Conservation (phyloP, 177 flowering plant species). For the Tripterygium wilfordii region DNA sequence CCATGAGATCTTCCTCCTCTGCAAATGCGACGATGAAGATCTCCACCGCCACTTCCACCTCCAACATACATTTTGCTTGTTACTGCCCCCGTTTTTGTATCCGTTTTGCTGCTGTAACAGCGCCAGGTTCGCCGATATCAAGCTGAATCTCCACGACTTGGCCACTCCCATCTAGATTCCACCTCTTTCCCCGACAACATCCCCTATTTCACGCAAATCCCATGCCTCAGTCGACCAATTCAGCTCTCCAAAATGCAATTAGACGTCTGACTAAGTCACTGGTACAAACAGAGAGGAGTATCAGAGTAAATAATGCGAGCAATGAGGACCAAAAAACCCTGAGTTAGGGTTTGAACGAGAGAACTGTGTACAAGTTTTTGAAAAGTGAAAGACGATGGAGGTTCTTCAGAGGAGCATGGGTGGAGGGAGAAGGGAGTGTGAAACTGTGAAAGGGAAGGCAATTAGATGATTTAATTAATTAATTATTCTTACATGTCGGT, state of each 20-base stretch:
- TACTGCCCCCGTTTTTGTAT: neutral
- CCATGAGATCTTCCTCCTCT: constrained; percentile 42
- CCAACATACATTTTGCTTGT: constrained; percentile 17
- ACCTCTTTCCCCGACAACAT: constrained; percentile 1
- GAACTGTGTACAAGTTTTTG: too few species aligned
- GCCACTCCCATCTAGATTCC: constrained; percentile 18
- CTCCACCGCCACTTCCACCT: constrained; percentile 10
- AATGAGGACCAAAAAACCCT: neutral
- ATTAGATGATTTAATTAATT: too few species aligned
- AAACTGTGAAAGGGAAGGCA: too few species aligned
- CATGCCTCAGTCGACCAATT: neutral
- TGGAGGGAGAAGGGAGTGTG: too few species aligned
- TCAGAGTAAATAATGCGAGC: neutral
- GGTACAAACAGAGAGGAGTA: neutral
- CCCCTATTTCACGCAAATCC: constrained; percentile 5
- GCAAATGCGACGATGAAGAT: constrained; percentile 8
- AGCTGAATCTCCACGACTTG: constrained; percentile 23
- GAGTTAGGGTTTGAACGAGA: neutral
- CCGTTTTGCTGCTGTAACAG: constrained; percentile 19
- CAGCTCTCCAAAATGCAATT: too few species aligned
- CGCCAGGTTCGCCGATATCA: constrained; percentile 22
- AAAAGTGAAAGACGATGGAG: too few species aligned
- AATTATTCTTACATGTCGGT: too few species aligned
- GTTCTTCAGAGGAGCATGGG: too few species aligned
- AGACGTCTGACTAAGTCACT: too few species aligned